Evolutionary conservation across 192 early-diverging fungal species (phyloP).

Genomic region (Umbelopsis isabellina): DNA sequence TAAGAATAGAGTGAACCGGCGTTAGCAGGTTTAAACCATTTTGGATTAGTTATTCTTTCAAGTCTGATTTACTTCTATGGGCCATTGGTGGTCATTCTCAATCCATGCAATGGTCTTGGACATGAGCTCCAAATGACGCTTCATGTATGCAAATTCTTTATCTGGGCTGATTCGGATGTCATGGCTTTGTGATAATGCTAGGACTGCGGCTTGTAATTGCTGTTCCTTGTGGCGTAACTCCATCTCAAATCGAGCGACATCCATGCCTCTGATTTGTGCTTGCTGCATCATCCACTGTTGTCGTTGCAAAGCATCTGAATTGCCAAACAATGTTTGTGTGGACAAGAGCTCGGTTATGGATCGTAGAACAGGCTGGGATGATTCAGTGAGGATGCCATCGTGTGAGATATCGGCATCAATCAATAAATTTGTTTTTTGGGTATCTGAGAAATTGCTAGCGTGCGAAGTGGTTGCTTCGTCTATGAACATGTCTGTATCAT

Average conservation of each 20-base stretch:
- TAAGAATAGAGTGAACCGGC: constrained; percentile 3
- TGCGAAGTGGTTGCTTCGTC: neutral
- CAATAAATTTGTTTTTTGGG: neutral
- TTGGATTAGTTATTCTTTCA: too few species aligned
- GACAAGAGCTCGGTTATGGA: constrained; percentile 7
- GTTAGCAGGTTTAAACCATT: neutral
- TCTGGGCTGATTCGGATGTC: neutral
- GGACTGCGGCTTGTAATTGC: neutral
- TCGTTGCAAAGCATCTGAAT: neutral
- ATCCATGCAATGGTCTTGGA: neutral
- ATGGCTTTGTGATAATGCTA: constrained; percentile 15
- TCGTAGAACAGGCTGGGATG: neutral
- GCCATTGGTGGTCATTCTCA: constrained; percentile 14
- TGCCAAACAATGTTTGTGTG: neutral
- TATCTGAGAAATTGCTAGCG: neutral
- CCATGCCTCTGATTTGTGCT: constrained; percentile 3
- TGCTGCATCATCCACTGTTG: constrained; percentile 8
- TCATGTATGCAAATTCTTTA: constrained; percentile 13
- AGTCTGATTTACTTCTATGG: neutral
- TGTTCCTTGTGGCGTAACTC: constrained; percentile 5
- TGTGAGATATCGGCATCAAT: neutral
- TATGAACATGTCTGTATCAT: constrained; percentile 14
- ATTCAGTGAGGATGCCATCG: neutral
- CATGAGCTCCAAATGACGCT: constrained; percentile 1
- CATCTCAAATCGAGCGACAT: neutral